A percentile compares a stretch with the other conserved stretches of the same genome.
These are phyloP conservation scores for Furcasterigmium sp. DNA, from an alignment of 2,329 filamentous ascomycete species.

Conservation along the genomic window DNA sequence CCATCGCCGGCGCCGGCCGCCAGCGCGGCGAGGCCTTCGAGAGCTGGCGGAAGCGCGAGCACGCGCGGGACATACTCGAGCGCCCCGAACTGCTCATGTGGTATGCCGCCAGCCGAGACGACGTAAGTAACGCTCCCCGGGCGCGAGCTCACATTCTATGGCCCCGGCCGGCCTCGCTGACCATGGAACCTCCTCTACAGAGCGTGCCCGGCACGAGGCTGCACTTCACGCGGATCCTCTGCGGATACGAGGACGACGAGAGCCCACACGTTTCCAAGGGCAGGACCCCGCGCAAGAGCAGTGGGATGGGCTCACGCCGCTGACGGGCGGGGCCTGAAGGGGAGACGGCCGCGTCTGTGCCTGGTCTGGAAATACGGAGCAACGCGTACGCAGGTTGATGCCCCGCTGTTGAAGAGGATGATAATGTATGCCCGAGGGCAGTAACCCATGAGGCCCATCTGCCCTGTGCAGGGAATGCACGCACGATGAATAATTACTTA, in stretches of 20 bases:
- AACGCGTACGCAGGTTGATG: too few species aligned
- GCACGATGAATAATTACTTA: too few species aligned
- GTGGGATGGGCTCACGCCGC: background rate
- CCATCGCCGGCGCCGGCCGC: background rate
- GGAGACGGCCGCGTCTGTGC: too few species aligned
- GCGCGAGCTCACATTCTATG: background rate
- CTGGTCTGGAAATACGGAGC: too few species aligned
- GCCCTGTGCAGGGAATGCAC: too few species aligned
- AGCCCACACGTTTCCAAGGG: background rate
- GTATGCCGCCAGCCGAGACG: conserved; percentile 47
- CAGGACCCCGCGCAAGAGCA: background rate
- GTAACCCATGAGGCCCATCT: too few species aligned
- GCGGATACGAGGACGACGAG: conserved; percentile 36
- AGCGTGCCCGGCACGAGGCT: conserved; percentile 50
- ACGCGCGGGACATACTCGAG: conserved; percentile 50
- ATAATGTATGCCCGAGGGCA: too few species aligned
- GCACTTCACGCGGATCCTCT: conserved; percentile 52
- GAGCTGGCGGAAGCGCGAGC: conserved; percentile 36
- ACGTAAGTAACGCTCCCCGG: too few species aligned
- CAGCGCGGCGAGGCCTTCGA: conserved; percentile 31
- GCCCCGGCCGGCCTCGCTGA: background rate
- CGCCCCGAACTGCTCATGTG: conserved; percentile 55
- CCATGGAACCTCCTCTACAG: conserved; percentile 26
- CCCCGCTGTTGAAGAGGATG: too few species aligned
- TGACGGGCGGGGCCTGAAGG: too few species aligned